Evolutionary conservation across 176 grass and related monocot genomes (phyloP), one percentile per base, ranked within the genome.

Genomic region (Aegilops bicornis): DNA sequence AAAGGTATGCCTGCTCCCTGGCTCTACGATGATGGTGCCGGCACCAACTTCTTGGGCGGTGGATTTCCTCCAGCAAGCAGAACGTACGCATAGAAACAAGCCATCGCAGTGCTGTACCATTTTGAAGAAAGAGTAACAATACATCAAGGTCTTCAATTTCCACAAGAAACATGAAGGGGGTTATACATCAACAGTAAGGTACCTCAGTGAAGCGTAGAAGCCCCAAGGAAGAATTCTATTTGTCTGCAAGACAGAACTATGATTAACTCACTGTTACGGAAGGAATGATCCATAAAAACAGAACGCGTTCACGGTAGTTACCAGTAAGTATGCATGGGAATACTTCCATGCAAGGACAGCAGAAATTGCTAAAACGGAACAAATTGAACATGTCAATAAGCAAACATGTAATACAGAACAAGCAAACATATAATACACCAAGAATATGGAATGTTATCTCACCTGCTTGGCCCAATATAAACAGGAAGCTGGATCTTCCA

Each of bases 401-500:
- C 15, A 66, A 74, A 50, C 42, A 13, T 35, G 10, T 52, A 81
- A 15, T 33, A 31, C 19, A 32, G 17, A 25, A 5, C 22, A 6
- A 62, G 30, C 9, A 7, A 20, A 8, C 4, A 52, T 25, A 76
- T 19, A 66, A 61, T 31, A 39, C 43, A 73, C 8, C 52, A 16
- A 39, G 39, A 68, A 73, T 54, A 84, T 16, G 22, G 43, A 43
- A 64, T 59, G 12, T 72, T 39, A 37, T 73, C 80, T 23, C 60
- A 95, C 93, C 90, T 85, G 88, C 83, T 91, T 95, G 93, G 37
- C 81, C 88, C 79, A 92, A 82, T 63, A 92, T 92, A 83, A 89
- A 84, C 7, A 86, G 65, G 75, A 92, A 56, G 62, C 86, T 92
- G 70, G 93, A 95, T 85, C 30, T 90, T 75, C 90, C 88, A 69